Conservation (phyloP, 441 rosid genomes). For the Syzygium syzygioides region DNA sequence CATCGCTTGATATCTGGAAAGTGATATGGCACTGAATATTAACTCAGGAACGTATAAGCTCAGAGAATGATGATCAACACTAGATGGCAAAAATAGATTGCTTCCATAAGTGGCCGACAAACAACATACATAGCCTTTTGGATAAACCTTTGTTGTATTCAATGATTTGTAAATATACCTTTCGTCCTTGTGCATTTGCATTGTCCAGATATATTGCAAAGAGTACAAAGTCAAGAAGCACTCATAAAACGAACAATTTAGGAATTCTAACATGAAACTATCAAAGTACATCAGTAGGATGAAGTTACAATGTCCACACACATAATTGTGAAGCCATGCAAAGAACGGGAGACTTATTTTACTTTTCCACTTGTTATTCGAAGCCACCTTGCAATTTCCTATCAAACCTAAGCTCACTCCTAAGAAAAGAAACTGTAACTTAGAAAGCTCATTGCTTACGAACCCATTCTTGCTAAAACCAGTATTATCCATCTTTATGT, state of each 20-base stretch:
- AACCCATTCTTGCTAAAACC: neutral
- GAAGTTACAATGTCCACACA: neutral
- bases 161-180: neutral
- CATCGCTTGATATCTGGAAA: slow-evolving; percentile 59
- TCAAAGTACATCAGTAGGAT: neutral
- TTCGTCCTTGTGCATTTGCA: fast-evolving
- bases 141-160: fast-evolving
- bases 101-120: neutral
- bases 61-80: neutral
- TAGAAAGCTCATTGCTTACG: neutral
- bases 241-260: neutral
- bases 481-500: neutral
- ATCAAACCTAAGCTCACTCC: neutral
- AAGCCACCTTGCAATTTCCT: neutral
- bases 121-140: neutral
- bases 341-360: neutral
- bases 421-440: neutral
- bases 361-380: neutral
- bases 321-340: neutral
- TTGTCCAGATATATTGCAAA: neutral
- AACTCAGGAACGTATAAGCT: neutral
- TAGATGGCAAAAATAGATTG: neutral
- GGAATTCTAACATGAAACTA: neutral
- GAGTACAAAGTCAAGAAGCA: neutral
- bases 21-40: neutral